These are phyloP conservation scores for Dictyostelium brefeldianum DNA, from an alignment of 78 protist genomes.

Conservation along the genomic window DNA sequence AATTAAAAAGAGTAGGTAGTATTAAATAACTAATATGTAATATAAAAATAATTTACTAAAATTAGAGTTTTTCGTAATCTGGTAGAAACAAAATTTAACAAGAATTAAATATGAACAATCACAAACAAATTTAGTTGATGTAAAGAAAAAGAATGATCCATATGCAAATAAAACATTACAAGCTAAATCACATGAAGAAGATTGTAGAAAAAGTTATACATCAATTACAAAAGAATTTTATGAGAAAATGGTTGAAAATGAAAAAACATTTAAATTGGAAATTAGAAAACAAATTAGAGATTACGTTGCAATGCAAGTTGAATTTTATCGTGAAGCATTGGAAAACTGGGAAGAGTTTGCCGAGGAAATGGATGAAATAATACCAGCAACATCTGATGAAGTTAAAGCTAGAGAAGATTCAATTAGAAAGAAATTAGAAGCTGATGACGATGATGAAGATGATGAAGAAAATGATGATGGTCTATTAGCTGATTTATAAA, in stretches of 20 bases:
- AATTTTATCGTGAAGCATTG: conserved; percentile 47
- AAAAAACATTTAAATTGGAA: conserved; percentile 36
- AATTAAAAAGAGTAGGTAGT: conserved; percentile 62
- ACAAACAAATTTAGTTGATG: conserved; percentile 2
- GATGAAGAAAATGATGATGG: conserved; percentile 45
- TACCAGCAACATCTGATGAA: conserved; percentile 19
- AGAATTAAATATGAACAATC: conserved; percentile 79
- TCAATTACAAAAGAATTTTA: conserved; percentile 27
- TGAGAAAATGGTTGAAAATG: conserved; percentile 34
- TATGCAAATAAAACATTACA: conserved; percentile 36
- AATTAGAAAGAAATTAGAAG: conserved; percentile 22
- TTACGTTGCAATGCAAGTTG: conserved; percentile 44
- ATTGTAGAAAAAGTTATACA: conserved; percentile 1
- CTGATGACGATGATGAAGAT: conserved; percentile 28
- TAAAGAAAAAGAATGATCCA: conserved; percentile 63
- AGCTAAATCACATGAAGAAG: conserved; percentile 53
- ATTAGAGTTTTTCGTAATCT: no score
- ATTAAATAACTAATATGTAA: no score
- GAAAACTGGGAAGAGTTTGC: conserved; percentile 75
- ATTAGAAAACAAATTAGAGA: conserved; percentile 59
- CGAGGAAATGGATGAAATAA: conserved; percentile 44
- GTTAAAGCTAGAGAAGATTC: conserved; percentile 5
- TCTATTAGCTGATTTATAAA: conserved; percentile 13
- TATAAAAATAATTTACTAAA: background rate
- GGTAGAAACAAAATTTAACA: conserved; percentile 78